A percentile compares a stretch with the other conserved stretches of the same genome.
Conservation (phyloP, 1,284 basidiomycete genomes). For the Golubevia sp. region DNA sequence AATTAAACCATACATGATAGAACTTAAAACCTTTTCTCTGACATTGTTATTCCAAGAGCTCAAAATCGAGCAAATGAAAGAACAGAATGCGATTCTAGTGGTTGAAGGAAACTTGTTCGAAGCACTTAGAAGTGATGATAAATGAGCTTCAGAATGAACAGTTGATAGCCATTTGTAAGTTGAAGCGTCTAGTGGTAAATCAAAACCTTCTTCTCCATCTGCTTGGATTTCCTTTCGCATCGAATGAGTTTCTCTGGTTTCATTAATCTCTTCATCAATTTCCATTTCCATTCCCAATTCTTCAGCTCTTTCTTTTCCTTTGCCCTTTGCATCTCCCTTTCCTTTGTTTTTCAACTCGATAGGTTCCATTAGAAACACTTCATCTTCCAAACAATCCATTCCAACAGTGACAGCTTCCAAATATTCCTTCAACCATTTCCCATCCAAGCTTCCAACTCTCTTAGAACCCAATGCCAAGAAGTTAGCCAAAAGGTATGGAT, state of each 20-base stretch:
- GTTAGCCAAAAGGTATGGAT: conserved; percentile 37
- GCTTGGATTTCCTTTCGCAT: neutral
- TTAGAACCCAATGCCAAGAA: conserved; percentile 31
- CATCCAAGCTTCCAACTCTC: conserved; percentile 29
- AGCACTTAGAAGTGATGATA: conserved; percentile 29
- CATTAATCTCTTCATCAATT: neutral
- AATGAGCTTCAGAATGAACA: conserved; percentile 34
- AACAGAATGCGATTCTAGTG: conserved; percentile 38
- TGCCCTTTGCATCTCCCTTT: conserved; percentile 2
- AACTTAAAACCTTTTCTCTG: conserved; percentile 27
- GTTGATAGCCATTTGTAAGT: conserved; percentile 30
- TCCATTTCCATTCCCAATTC: conserved; percentile 2
- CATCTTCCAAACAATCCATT: conserved; percentile 30
- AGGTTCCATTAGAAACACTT: conserved; percentile 5
- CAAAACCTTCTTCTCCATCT: too few relatives aligned
- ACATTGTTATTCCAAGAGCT: conserved; percentile 35
- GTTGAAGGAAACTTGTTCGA: conserved; percentile 38
- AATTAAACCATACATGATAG: conserved; percentile 20
- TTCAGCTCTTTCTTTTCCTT: neutral
- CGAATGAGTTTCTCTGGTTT: neutral
- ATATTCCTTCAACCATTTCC: conserved; percentile 22
- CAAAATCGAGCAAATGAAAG: conserved; percentile 42
- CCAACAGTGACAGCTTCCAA: conserved; percentile 37
- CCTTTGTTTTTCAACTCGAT: neutral
- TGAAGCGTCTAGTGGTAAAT: conserved; percentile 10